Evolutionary conservation across 192 early-diverging fungal genomes (phyloP), one percentile per base, ranked within the genome.

Genomic region (Coemansia sp.): DNA sequence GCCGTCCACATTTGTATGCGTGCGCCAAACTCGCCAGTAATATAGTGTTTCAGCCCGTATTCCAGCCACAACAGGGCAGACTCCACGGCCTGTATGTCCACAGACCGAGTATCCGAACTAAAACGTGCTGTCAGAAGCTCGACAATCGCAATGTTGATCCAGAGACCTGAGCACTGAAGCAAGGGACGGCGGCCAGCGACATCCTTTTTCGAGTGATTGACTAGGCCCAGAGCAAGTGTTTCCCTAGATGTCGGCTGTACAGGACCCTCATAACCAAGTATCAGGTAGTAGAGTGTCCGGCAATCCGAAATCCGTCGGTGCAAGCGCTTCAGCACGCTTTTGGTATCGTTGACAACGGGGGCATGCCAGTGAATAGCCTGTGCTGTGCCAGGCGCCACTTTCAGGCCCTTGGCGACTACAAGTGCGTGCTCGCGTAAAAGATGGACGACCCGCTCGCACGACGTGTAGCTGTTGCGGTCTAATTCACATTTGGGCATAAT

Each of bases 1-100:
- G 59, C 3, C 35, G 67, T 61, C 77, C 77, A 79, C 10, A 79
- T 58, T 43, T 79, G 70, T 24, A 72, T 65, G 24, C 77, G 50
- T 20, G 65, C 55, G 18, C 71, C 68, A 11, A 47, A 24, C 6
- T 44, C 38, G 9, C 38, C 47, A n/a, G 45, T 2, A 16, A 29
- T 34, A 32, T 74, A 13, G n/a, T 59, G 38, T 18, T 59, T 30
- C 55, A 74, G 34, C 1, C 64, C 77, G n/a, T 49, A 67, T 16
- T 47, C 39, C 34, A 79, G 52, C 77, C 77, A 79, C 4, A 49
- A 30, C 22, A 67, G 12, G 2, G 71, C 68, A 15, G 56, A 55
- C 3, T 64, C 62, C 22, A 53, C 37, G 2, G 67, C 39, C 27
- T 47, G 18, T 2, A 18, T 32, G 11, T 37, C 61, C 13, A 55